These are phyloP conservation scores for Chaetoceros muelleri DNA, from an alignment of 108 stramenopile genomes.

Conservation along the genomic window DNA sequence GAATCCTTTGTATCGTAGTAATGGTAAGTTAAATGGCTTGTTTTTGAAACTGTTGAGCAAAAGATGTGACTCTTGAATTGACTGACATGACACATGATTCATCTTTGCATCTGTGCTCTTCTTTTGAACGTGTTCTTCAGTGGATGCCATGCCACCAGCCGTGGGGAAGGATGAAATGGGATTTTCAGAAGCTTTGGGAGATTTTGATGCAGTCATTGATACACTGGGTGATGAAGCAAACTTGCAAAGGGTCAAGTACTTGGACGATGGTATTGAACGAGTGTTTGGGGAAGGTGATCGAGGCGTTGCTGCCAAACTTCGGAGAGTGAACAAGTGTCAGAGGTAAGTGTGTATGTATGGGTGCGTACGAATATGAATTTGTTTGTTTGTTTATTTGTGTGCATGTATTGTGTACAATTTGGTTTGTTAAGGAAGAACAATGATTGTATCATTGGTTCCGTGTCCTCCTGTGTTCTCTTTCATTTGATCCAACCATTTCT, in stretches of 20 bases:
- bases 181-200: conserved; percentile 45
- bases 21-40: conserved; percentile 8
- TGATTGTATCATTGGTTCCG: too few species aligned
- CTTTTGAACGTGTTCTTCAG: conserved; percentile 9
- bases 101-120: background rate
- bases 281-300: background rate
- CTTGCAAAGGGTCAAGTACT: background rate
- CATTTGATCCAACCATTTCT: too few species aligned
- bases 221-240: conserved; percentile 48
- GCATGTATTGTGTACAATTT: too few species aligned
- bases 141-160: conserved; percentile 43
- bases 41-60: too few species aligned
- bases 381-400: too few species aligned
- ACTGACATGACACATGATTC: background rate
- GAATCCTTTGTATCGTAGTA: conserved; percentile 1
- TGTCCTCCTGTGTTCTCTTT: too few species aligned
- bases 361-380: too few species aligned
- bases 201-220: conserved; percentile 72
- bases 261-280: background rate
- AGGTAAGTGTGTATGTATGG: too few species aligned
- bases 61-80: background rate
- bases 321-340: background rate
- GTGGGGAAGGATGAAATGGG: conserved; percentile 42
- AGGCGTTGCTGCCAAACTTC: background rate
- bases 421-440: too few species aligned